phyloP scores from a whole-genome alignment of 192 early-diverging fungal species.

The Backusella tuberculispora region DNA sequence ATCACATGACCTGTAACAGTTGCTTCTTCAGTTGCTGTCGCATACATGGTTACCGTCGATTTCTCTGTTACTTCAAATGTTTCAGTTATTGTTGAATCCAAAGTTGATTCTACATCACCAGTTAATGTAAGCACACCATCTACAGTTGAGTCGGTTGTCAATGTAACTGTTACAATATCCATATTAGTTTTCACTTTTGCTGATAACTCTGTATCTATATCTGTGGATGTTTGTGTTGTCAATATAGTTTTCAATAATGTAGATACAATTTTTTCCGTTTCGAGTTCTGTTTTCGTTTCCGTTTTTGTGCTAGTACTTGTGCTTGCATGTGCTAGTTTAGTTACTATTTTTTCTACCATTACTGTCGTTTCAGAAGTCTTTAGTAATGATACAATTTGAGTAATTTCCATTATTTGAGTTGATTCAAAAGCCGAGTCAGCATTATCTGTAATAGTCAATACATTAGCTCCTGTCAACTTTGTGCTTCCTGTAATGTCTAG shows the following conservation, averaged over 20 bases:
- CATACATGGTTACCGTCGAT: neutral
- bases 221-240: neutral
- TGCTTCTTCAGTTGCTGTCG: neutral
- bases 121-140: neutral
- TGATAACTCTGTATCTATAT: neutral
- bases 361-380: no score
- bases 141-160: neutral
- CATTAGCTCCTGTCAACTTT: no score
- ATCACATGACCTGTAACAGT: neutral
- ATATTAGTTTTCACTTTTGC: neutral
- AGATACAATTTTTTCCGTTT: no score
- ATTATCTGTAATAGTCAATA: no score
- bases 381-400: no score
- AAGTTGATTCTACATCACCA: neutral
- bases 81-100: slow-evolving; percentile 5
- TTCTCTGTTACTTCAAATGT: neutral
- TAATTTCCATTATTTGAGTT: no score
- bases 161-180: neutral
- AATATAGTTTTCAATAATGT: neutral
- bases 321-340: no score
- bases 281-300: no score
- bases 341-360: no score
- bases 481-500: no score
- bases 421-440: no score
- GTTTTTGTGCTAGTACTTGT: neutral